Evolutionary conservation across 2,329 filamentous ascomycete species (phyloP).

Genomic region (Pseudogymnoascus pannorum): DNA sequence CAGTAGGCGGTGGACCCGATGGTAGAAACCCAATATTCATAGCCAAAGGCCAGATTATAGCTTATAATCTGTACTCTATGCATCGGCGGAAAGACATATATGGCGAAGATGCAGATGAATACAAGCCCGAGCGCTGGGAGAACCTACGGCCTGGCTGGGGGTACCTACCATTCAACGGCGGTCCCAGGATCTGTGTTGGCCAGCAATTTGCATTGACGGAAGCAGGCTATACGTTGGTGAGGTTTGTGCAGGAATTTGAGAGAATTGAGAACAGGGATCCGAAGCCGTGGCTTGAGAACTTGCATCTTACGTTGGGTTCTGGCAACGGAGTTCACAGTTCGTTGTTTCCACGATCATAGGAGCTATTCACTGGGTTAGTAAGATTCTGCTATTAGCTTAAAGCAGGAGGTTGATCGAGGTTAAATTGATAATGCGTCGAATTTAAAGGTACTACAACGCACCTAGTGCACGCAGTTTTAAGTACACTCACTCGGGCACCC

Average conservation of each 20-base stretch:
- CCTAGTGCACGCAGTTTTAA: too few species aligned
- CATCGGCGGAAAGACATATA: constrained; percentile 30
- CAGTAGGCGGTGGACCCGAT: constrained; percentile 25
- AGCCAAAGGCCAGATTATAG: constrained; percentile 21
- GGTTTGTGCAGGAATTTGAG: constrained; percentile 29
- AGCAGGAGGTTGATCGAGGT: neutral
- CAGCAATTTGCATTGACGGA: constrained; percentile 32
- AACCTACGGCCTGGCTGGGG: constrained; percentile 36
- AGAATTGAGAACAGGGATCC: constrained; percentile 25
- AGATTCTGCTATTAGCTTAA: neutral
- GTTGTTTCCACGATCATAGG: constrained; percentile 6
- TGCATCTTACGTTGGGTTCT: constrained; percentile 19
- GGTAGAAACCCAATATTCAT: constrained; percentile 29
- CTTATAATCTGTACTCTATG: constrained; percentile 24
- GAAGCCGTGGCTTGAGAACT: constrained; percentile 17
- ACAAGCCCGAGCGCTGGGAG: constrained; percentile 30
- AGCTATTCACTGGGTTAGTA: too few species aligned
- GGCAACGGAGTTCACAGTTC: constrained; percentile 18
- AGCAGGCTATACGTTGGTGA: constrained; percentile 29
- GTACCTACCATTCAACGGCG: constrained; percentile 33
- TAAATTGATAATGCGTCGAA: neutral
- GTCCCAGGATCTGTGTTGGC: constrained; percentile 32
- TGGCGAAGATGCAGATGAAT: constrained; percentile 29
- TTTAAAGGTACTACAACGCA: neutral
- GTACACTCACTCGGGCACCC: too few species aligned